Base-by-base conservation (phyloP, 805 yeast species). In the Saccharomyces paradoxus region DNA sequence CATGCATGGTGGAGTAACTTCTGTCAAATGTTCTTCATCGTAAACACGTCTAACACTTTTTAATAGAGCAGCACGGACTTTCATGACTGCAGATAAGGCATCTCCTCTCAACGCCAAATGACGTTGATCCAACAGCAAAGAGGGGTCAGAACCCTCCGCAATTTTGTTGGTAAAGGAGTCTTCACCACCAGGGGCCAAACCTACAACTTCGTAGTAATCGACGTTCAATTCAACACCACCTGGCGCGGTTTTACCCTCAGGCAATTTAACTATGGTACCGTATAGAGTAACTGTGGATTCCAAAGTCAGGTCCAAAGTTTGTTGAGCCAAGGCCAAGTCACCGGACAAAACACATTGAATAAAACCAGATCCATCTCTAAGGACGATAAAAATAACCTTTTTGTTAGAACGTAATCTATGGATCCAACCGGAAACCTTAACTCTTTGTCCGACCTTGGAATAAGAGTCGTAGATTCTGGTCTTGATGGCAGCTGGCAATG, bases 1-100 rank as follows among this genome's bases (percentile, higher is more conserved):
- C 98, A 94, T 94, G 75, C 98, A 91, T 67, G 99, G 99, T 49
- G 99, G 97, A 44, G 98, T 94, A 56, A 95, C 97, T 78, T 94
- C 99, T 31, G 82, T 75, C 52, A 91, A 67, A 32, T 81, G 80
- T 74, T 86, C 89, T 66, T 89, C 94, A 26, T 70, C 76, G 69
- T 80, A 92, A 56, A 86, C 86, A 61, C 82, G 79, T 76, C 99
- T 84, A 63, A 94, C 73, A 44, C 94, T 74, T 52, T 76, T 76
- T 64, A 94, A 74, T 54, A 90, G 79, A 41, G 83, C 76, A 44
- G 97, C 94, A 73, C 99, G 86, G 37, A 94, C 98, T 71, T 87
- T 89, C 94, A 94, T 86, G 37, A 94, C 96, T 17, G 94, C 85
- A 56, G 94, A 81, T 61, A 94, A 76, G 46, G 96, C 82, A 74